Base-by-base conservation (phyloP, 345 rosid species). In the Camelina laxa region DNA sequence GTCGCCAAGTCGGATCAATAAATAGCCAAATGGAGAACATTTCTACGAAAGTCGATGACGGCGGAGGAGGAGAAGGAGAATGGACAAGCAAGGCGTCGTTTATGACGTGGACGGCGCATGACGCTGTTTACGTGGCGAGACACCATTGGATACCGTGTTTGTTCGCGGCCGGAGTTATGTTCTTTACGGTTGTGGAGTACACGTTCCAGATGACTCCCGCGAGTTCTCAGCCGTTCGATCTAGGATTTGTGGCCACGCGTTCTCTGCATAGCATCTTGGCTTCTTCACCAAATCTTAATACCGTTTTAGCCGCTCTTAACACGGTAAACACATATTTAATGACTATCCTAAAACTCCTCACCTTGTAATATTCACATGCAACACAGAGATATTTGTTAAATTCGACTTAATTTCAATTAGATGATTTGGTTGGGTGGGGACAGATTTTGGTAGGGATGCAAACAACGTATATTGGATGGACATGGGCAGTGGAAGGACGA, bases 401-500 rank as follows among this genome's bases (percentile, higher is more conserved):
- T 16, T 72, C 35, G 69, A n/a, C 17, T 2, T 6, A 53, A 2
- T 21, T 61, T 27, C 20, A n/a, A n/a, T 47, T 16, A 73, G 56
- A 14, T 57, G 0, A 57, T 47, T 7, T 58, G 30, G 12, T 19
- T 54, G 39, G 60, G 35, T 38, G 69, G 55, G 42, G 55, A 4
- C 61, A 88, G 98, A 89, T 87, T 80, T 91, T 90, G 71, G 96
- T 94, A 67, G 93, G 77, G 62, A 87, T 91, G 96, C 97, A 91
- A 78, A 84, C 93, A 24, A 48, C 80, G 6, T 94, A 94, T 68
- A 88, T 94, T 51, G 44, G 87, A 15, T 88, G 98, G 93, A 69
- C 93, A 14, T 91, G 90, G 89, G 63, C 90, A 1, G 68, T 94
- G 12, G 97, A 94, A 80, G 92, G 98, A 11, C 72, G 97, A 38